Evolutionary conservation across 2,329 filamentous ascomycete genomes (phyloP).

Genomic region (Clarireedia homoeocarpa): DNA sequence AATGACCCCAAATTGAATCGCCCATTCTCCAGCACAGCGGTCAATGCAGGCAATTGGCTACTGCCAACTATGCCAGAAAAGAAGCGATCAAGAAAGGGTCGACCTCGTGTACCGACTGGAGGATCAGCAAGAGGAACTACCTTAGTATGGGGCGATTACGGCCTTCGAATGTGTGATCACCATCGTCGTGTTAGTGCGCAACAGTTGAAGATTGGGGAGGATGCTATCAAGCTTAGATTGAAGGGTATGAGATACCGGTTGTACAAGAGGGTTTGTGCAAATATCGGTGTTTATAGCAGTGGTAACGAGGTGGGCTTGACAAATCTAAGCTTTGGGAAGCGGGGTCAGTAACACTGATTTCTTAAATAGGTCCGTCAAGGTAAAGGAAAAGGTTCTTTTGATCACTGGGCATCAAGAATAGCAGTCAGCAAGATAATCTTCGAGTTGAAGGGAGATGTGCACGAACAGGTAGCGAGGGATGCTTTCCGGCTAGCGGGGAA

Average conservation of each 20-base stretch:
- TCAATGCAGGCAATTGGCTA: slow-evolving; percentile 65
- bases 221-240: slow-evolving; percentile 82
- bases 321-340: not conserved
- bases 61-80: slow-evolving; percentile 71
- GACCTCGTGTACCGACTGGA: slow-evolving; percentile 80
- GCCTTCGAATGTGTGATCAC: slow-evolving; percentile 86
- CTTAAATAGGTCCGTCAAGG: slow-evolving; percentile 76
- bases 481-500: slow-evolving; percentile 90
- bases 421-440: slow-evolving; percentile 88
- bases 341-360: slow-evolving; percentile 9
- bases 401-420: slow-evolving; percentile 89
- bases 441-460: slow-evolving; percentile 82
- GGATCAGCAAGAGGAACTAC: slow-evolving; percentile 90
- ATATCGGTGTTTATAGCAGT: slow-evolving; percentile 90
- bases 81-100: slow-evolving; percentile 83
- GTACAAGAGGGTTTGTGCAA: slow-evolving; percentile 85
- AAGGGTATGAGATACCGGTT: slow-evolving; percentile 87
- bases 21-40: slow-evolving; percentile 64
- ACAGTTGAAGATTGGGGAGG: slow-evolving; percentile 84
- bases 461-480: slow-evolving; percentile 91
- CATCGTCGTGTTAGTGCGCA: slow-evolving; percentile 82
- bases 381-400: slow-evolving; percentile 96
- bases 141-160: slow-evolving; percentile 93
- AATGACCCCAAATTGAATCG: slow-evolving; percentile 40
- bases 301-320: slow-evolving; percentile 70